phyloP scores from a whole-genome alignment of 2,329 filamentous ascomycete genomes.

The Fonsecaea monophora region DNA sequence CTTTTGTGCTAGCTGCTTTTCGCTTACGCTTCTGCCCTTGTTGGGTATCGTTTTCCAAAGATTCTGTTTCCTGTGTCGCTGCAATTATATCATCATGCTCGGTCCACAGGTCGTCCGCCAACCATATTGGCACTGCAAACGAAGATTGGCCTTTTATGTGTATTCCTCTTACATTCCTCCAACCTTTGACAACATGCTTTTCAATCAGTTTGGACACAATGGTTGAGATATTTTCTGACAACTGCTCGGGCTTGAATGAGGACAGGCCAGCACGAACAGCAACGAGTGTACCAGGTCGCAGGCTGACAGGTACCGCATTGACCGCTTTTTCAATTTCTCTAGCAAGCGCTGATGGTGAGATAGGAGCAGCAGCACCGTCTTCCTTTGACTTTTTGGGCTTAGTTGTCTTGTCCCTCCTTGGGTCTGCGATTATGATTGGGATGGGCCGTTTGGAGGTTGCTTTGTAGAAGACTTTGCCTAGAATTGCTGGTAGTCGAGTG shows the following conservation, averaged over 20 bases:
- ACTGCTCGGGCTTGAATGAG: slow-evolving; percentile 73
- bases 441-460: slow-evolving; percentile 82
- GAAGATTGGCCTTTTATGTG: slow-evolving; percentile 93
- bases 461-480: slow-evolving; percentile 95
- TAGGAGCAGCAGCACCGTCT: slow-evolving; percentile 56
- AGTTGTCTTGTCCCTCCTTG: slow-evolving; percentile 65
- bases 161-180: slow-evolving; percentile 82
- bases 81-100: slow-evolving; percentile 71
- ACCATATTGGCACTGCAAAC: slow-evolving; percentile 89
- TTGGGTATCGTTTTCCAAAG: slow-evolving; percentile 40
- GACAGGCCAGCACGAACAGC: slow-evolving; percentile 80
- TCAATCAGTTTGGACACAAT: slow-evolving; percentile 74
- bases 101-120: slow-evolving; percentile 89
- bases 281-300: slow-evolving; percentile 79
- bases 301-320: slow-evolving; percentile 76
- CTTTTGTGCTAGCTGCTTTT: slow-evolving; percentile 34
- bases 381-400: slow-evolving; percentile 53
- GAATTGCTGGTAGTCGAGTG: slow-evolving; percentile 71
- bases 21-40: slow-evolving; percentile 38
- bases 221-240: slow-evolving; percentile 80
- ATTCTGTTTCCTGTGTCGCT: slow-evolving; percentile 57
- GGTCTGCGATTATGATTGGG: slow-evolving; percentile 74
- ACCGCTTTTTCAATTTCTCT: slow-evolving; percentile 82
- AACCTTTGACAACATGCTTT: slow-evolving; percentile 83
- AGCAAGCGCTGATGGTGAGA: slow-evolving; percentile 70